These are phyloP conservation scores for Calonectria crousiana DNA, from an alignment of 2,329 filamentous ascomycete genomes.

Conservation along the genomic window DNA sequence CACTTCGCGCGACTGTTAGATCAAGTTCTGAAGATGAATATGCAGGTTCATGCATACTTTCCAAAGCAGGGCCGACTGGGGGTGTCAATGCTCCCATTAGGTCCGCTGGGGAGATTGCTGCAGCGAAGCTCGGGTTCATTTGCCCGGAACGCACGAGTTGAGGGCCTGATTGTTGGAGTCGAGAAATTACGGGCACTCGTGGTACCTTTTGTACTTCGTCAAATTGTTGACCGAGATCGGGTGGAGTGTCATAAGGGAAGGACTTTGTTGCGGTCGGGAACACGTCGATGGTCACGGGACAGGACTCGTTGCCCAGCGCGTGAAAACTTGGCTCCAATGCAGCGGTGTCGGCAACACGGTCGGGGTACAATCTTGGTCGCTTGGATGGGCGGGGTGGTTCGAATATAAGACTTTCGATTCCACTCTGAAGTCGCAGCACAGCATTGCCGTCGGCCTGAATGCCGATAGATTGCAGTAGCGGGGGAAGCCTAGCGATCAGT, in stretches of 20 bases:
- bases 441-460: not conserved
- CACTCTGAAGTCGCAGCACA: not conserved
- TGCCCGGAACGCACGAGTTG: not conserved
- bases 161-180: not conserved
- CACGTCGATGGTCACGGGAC: not conserved
- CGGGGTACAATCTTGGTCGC: not conserved
- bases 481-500: not conserved
- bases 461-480: not conserved
- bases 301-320: not conserved
- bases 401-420: not conserved
- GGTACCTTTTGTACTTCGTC: not conserved
- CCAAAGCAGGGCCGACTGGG: not conserved
- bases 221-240: not conserved
- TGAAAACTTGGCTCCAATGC: not conserved
- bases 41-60: not conserved
- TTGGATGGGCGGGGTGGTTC: not conserved
- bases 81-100: not conserved
- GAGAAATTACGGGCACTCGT: not conserved
- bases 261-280: not conserved
- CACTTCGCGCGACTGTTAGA: not conserved
- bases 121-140: not conserved
- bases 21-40: not conserved
- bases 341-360: not conserved
- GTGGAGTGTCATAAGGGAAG: not conserved
- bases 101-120: not conserved